Base-by-base conservation (phyloP, 1,284 basidiomycete genomes). In the Fomitopsis schrenkii region DNA sequence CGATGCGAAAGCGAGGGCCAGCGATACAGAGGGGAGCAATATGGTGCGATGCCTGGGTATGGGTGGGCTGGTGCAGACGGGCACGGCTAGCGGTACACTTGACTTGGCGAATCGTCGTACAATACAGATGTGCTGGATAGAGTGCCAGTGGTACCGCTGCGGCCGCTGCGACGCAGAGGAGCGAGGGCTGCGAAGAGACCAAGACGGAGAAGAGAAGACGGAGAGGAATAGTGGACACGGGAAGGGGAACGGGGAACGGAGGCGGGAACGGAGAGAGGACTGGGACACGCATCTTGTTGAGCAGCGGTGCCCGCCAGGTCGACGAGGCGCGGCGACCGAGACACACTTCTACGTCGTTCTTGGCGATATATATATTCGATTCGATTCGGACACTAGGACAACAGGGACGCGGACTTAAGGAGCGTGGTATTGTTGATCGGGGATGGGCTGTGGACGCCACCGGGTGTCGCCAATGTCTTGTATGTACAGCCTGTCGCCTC, bases 401-500 rank as follows among this genome's bases (percentile, higher is more conserved):
- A 61, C 55, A 61, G 15, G 12, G 33, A n/a, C 14, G 28, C 30
- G 28, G 28, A 50, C n/a, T 50, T 12, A 26, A 62, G 42, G 60
- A 62, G 60, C 28, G 60, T 62, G 55, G 50, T 46, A 58, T 38
- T 33, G 33, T 40, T 57, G 54, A 44, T 36, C 6, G 45, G 22
- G 28, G 28, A 17, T 30, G 3, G 30, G 5, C 14, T 33, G 28
- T 50, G 48, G 28, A 30, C 15, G 42, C 55, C 59, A 44, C 46
- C 59, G 35, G 55, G 48, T 15, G 46, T 57, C 59, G 59, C 36
- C 59, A 57, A 46, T 56, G 45, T 36, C 50, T 55, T 26, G 26
- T 52, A 62, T 59, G 41, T 59, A 58, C 60, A 62, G 48, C 28
- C 59, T 40, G 33, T 8, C 41, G 17, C 60, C n/a, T 19, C n/a